Conservation (phyloP, 2,329 filamentous ascomycete species). For the Didymella exigua region DNA sequence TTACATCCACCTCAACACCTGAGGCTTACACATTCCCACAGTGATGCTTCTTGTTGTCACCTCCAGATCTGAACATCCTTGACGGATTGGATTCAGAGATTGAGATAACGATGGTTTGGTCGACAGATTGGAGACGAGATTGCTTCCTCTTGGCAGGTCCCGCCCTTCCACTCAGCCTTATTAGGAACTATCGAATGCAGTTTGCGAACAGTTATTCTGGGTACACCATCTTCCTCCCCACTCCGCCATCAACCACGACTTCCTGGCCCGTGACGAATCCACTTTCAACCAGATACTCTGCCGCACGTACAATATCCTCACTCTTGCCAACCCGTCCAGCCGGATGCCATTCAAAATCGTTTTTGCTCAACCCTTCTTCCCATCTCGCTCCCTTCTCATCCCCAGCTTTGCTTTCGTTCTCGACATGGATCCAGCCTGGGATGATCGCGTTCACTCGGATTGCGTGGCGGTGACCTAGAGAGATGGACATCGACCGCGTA, state of each 20-base stretch:
- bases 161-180: conserved; percentile 8
- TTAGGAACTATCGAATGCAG: conserved; percentile 1
- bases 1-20: conserved; percentile 8
- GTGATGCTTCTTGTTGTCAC: not conserved
- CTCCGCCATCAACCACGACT: conserved; percentile 55
- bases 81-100: not conserved
- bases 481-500: conserved; percentile 57
- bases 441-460: conserved; percentile 58
- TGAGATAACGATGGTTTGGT: not conserved
- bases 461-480: conserved; percentile 50
- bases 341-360: conserved; percentile 57
- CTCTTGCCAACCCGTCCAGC: conserved; percentile 58
- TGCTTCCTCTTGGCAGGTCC: conserved; percentile 7
- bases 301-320: conserved; percentile 53
- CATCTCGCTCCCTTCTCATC: conserved; percentile 51
- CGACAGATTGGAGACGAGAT: conserved; percentile 10
- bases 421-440: conserved; percentile 60
- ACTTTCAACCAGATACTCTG: conserved; percentile 49
- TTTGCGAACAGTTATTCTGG: conserved; percentile 24
- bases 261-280: conserved; percentile 55
- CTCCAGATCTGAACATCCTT: not conserved
- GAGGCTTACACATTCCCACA: not conserved
- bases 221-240: conserved; percentile 55
- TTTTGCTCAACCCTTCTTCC: conserved; percentile 54
- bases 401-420: conserved; percentile 49